phyloP scores from a whole-genome alignment of 2,329 filamentous ascomycete species.

The Penicillium concentricum region DNA sequence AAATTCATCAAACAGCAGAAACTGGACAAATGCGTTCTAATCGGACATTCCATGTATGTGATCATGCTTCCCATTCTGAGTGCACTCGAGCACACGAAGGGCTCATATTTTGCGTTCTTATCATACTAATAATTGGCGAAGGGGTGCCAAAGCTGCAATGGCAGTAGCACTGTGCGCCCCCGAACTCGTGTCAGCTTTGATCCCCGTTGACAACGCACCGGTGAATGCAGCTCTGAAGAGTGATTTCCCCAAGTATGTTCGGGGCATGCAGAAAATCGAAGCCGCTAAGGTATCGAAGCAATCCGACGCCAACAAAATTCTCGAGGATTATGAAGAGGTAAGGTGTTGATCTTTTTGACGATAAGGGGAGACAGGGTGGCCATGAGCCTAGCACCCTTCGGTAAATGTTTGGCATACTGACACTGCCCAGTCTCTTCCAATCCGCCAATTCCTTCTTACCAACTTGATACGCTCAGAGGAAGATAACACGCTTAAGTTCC shows the following conservation, averaged over 20 bases:
- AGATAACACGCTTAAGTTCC: constrained; percentile 65
- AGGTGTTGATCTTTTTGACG: constrained; percentile 14
- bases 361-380: not conserved
- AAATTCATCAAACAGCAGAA: constrained; percentile 72
- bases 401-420: not conserved
- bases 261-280: constrained; percentile 81
- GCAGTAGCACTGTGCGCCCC: constrained; percentile 72
- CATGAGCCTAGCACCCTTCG: not conserved
- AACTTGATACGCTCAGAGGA: constrained; percentile 66
- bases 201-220: constrained; percentile 90
- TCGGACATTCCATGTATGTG: constrained; percentile 87
- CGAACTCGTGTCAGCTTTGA: constrained; percentile 64
- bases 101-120: not conserved
- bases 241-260: constrained; percentile 76
- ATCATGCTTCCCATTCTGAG: not conserved
- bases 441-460: constrained; percentile 88
- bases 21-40: constrained; percentile 70
- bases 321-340: constrained; percentile 71
- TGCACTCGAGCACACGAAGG: not conserved
- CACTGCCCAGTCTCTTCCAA: constrained; percentile 57
- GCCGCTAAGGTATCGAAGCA: constrained; percentile 65
- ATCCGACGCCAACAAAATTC: constrained; percentile 75
- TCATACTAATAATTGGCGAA: constrained; percentile 31
- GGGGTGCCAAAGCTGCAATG: constrained; percentile 94
- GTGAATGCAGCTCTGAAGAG: constrained; percentile 72